A percentile compares a stretch with the other conserved stretches of the same genome.
These are phyloP conservation scores for Yueomyces sinensis DNA, from an alignment of 805 yeast species.

Conservation along the genomic window DNA sequence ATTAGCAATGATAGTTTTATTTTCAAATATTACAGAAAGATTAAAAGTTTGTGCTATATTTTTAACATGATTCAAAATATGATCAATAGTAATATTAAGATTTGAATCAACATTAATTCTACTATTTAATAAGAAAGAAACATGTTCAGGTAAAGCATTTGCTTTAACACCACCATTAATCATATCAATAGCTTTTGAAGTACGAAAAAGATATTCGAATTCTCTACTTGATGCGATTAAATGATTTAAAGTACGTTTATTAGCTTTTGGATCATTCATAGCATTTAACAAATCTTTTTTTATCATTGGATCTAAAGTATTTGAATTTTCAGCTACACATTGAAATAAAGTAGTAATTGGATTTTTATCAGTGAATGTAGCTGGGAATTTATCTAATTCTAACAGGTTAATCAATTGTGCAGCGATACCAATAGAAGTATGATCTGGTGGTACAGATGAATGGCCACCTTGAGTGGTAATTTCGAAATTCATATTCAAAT, in stretches of 20 bases:
- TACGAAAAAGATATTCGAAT: constrained; percentile 21
- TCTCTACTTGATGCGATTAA: constrained; percentile 8
- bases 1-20: constrained; percentile 11
- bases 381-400: constrained; percentile 38
- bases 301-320: constrained; percentile 8
- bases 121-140: constrained; percentile 43
- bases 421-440: constrained; percentile 66
- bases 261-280: constrained; percentile 15
- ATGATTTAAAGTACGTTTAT: not conserved
- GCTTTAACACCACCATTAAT: constrained; percentile 62
- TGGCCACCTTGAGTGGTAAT: constrained; percentile 65
- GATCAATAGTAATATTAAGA: constrained; percentile 29
- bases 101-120: constrained; percentile 48
- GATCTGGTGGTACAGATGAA: constrained; percentile 69
- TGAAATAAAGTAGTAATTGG: constrained; percentile 47
- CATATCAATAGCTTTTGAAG: constrained; percentile 58
- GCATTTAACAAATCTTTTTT: constrained; percentile 24
- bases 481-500: constrained; percentile 36
- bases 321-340: constrained; percentile 45
- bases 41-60: constrained; percentile 34
- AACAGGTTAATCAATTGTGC: constrained; percentile 42
- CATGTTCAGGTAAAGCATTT: constrained; percentile 64
- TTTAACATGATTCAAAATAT: constrained; percentile 25
- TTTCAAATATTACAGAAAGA: constrained; percentile 29
- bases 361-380: constrained; percentile 32